Base-by-base conservation (phyloP, 306 rosid genomes). In the Senna tora region DNA sequence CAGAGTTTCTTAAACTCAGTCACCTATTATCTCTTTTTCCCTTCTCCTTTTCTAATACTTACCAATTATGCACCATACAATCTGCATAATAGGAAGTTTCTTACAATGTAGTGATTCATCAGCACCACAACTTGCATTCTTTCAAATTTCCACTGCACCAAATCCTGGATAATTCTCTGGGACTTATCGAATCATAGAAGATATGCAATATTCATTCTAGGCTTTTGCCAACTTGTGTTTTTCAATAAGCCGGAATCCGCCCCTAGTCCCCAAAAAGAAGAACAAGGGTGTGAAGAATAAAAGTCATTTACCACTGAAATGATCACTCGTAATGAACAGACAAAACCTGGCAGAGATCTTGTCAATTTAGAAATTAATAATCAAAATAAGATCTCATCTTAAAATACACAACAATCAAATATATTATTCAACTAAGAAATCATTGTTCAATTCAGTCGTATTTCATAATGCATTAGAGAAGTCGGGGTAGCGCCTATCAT, bases 1-100 rank as follows among this genome's bases (percentile, higher is more conserved):
- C 19, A 46, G 15, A 12, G 50, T 20, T 49, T 49, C 54, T 22
- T 15, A 6, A 57, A 15, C 28, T 46, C 43, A 54, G 50, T 14
- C 52, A 22, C 15, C 20, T 16, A n/a, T 36, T 50, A 22, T 36
- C 59, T 50, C 8, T 38, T 33, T 38, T 12, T 36, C 5, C 28
- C 34, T 38, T 52, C 14, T 49, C 46, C 12, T 14, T 14, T 8
- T 9, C 41, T 46, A 25, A 45, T n/a, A 53, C 38, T 28, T 36
- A 50, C 16, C 53, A 65, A 51, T 60, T 2, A 62, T n/a, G 33
- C 52, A 30, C 34, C 6, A n/a, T 32, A 14, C n/a, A 41, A 50
- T 30, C 32, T 20, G 7, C 39, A 66, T 58, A 25, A n/a, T 65
- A 28, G 22, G 53, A 57, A 49, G 57, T 38, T 32, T 32, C 73